phyloP scores from a whole-genome alignment of 352 stramenopile genomes.

The Globisporangium paroecandrum region DNA sequence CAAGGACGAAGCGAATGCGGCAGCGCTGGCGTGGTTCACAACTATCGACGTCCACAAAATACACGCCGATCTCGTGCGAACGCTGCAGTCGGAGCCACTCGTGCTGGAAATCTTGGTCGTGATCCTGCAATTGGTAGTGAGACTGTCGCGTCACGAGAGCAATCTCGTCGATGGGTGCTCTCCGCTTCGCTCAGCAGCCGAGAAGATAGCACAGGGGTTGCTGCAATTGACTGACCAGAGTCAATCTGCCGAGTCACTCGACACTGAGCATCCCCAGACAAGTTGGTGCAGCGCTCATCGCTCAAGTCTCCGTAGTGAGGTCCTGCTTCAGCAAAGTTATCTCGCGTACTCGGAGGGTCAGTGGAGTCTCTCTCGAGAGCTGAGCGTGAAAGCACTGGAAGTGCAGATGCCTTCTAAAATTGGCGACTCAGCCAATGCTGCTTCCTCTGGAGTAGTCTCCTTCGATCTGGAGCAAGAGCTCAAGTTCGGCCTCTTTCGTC shows the following conservation, averaged over 20 bases:
- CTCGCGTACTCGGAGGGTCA: slow-evolving; percentile 33
- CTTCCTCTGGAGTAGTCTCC: background rate
- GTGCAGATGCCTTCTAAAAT: slow-evolving; percentile 6
- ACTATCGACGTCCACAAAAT: slow-evolving; percentile 23
- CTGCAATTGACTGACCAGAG: slow-evolving; percentile 17
- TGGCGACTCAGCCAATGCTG: background rate
- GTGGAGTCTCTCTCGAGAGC: slow-evolving; percentile 27
- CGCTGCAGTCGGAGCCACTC: slow-evolving; percentile 13
- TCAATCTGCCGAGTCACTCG: background rate
- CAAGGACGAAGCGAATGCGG: slow-evolving; percentile 29
- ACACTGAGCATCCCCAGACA: background rate
- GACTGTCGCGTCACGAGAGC: slow-evolving; percentile 27
- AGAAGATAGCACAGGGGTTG: slow-evolving; percentile 30
- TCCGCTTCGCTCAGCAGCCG: slow-evolving; percentile 19
- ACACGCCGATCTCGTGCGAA: slow-evolving; percentile 9
- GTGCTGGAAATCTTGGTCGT: slow-evolving; percentile 28
- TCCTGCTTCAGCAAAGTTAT: slow-evolving; percentile 37
- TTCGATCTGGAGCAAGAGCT: slow-evolving; percentile 38
- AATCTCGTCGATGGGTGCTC: slow-evolving; percentile 26
- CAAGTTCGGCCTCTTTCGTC: slow-evolving; percentile 30
- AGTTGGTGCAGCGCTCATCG: slow-evolving; percentile 1
- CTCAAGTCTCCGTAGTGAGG: slow-evolving; percentile 22
- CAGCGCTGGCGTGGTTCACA: slow-evolving; percentile 34
- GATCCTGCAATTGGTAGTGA: slow-evolving; percentile 30
- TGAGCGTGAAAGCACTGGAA: slow-evolving; percentile 24